Evolutionary conservation across 2,329 filamentous ascomycete genomes (phyloP).

Genomic region (Colletotrichum tropicicola): DNA sequence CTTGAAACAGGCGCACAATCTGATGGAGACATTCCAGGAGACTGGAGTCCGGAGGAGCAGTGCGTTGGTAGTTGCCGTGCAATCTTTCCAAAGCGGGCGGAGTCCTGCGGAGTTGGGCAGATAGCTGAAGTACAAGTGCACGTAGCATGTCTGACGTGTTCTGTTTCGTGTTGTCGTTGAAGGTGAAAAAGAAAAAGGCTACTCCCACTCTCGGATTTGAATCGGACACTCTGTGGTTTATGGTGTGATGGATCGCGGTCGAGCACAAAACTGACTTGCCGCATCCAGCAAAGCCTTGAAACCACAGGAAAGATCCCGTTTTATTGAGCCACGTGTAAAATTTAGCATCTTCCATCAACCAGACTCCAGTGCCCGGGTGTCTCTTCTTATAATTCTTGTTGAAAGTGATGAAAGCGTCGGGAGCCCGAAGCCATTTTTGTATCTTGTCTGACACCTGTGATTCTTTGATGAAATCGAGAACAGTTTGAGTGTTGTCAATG

Average conservation of each 20-base stretch:
- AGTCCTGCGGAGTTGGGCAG: conserved; percentile 24
- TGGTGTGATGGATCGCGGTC: conserved; percentile 42
- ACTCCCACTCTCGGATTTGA: conserved; percentile 34
- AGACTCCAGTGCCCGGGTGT: conserved; percentile 42
- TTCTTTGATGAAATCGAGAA: conserved; percentile 38
- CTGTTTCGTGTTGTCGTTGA: conserved; percentile 45
- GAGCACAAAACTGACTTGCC: conserved; percentile 50
- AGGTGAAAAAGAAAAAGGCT: conserved; percentile 51
- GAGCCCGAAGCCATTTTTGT: conserved; percentile 44
- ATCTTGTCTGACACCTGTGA: conserved; percentile 37
- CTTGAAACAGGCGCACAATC: accelerated
- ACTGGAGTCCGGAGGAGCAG: neutral
- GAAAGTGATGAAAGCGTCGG: conserved; percentile 44
- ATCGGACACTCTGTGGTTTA: conserved; percentile 29
- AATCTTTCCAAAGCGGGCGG: neutral
- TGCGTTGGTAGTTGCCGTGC: neutral
- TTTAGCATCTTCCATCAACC: conserved; percentile 35
- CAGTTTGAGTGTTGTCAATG: conserved; percentile 35
- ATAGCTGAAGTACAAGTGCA: conserved; percentile 44
- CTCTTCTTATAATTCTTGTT: conserved; percentile 39
- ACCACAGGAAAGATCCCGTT: conserved; percentile 45
- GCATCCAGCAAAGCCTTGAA: conserved; percentile 48
- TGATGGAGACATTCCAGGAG: neutral
- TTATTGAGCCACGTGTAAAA: conserved; percentile 39
- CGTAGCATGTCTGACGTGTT: conserved; percentile 40